phyloP scores from a whole-genome alignment of 2,329 filamentous ascomycete genomes.

The Cladophialophora psammophila region DNA sequence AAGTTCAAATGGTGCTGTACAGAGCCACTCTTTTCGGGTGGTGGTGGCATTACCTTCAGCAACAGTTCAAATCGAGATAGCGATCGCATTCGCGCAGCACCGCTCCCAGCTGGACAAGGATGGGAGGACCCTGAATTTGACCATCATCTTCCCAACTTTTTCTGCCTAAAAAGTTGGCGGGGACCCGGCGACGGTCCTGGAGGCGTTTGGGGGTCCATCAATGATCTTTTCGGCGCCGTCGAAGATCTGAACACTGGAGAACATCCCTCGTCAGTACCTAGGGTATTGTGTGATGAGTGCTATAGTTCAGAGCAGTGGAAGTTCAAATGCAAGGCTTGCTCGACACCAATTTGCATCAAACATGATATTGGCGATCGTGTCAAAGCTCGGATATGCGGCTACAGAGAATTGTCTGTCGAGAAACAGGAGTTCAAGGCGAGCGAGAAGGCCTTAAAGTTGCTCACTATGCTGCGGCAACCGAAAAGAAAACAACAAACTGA shows the following conservation, averaged over 20 bases:
- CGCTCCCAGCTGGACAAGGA: constrained; percentile 61
- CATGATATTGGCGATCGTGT: constrained; percentile 63
- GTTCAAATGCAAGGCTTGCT: constrained; percentile 65
- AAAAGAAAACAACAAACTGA: constrained; percentile 37
- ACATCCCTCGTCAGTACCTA: constrained; percentile 47
- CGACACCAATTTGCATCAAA: constrained; percentile 65
- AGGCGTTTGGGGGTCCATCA: constrained; percentile 46
- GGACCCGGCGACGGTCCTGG: constrained; percentile 25
- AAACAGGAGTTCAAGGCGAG: constrained; percentile 49
- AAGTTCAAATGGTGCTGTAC: constrained; percentile 68
- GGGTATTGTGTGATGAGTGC: constrained; percentile 65
- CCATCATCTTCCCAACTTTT: constrained; percentile 31
- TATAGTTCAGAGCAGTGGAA: constrained; percentile 66
- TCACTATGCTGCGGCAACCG: constrained; percentile 37
- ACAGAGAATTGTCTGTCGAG: constrained; percentile 61
- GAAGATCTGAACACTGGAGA: constrained; percentile 24
- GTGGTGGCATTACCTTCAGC: constrained; percentile 66
- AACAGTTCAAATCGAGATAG: constrained; percentile 58
- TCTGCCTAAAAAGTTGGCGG: neutral
- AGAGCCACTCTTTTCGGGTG: constrained; percentile 66
- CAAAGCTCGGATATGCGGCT: constrained; percentile 65
- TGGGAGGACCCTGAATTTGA: constrained; percentile 64
- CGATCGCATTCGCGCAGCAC: constrained; percentile 64
- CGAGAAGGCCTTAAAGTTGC: constrained; percentile 35
- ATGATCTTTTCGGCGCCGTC: constrained; percentile 51